Base-by-base conservation (phyloP, 176 grass and related monocot genomes). In the Oryza meridionalis region DNA sequence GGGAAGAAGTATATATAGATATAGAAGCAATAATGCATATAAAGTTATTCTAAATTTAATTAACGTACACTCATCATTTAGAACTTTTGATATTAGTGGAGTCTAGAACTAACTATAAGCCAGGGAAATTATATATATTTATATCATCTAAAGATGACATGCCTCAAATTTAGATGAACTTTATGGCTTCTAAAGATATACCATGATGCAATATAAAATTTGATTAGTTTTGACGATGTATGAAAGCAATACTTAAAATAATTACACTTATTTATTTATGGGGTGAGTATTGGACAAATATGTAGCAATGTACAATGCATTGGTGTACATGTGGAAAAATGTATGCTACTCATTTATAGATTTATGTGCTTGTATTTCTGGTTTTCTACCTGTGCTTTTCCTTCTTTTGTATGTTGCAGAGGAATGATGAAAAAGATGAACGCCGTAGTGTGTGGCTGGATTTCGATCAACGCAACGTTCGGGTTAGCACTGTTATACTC, bases 381-480 rank as follows among this genome's bases (percentile, higher is more conserved):
- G 45, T 47, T 47, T 5, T 50, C 47, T 50, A 5, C 47, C 15
- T 5, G 29, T 31, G 29, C 29, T 1, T 12, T 49, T 50, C 0
- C 45, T 13, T 59, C 2, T 21, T 59, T 0, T 59, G 7, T 59
- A 3, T 59, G 55, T 59, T 59, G 7, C 19, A 59, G 55, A n/a
- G 55, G 19, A 59, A 59, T 59, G 55, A 11, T 59, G 55, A 59
- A 59, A 59, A 59, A n/a, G 55, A 59, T 22, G 6, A n/a, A 59
- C 55, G 7, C 55, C 14, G 2, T 44, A 72, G 38, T 72, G 38
- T 5, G 6, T n/a, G 17, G 69, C 4, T 72, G 70, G 70, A 72
- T 72, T 46, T 42, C 64, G 13, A 51, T 80, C 77, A 80, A 80
- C 17, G 62, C 77, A 50, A 46, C 64, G 27, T 49, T 49, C 4